phyloP scores from a whole-genome alignment of 345 rosid species.

The Brassica cretica region DNA sequence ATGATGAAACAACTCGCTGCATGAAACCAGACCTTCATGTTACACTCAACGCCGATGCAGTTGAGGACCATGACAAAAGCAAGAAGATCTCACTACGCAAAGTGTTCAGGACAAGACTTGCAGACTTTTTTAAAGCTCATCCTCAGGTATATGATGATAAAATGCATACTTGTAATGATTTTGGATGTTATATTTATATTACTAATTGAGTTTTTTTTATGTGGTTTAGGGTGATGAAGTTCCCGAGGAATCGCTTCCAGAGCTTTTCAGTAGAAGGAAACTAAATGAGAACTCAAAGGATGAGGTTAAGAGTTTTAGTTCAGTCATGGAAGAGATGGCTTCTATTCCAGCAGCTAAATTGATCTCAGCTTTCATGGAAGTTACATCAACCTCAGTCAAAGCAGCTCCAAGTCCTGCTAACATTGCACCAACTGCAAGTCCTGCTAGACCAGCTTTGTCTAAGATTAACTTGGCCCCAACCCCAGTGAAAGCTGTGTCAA shows the following conservation, averaged over 20 bases:
- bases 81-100: conserved; percentile 55
- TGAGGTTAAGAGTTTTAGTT: conserved; percentile 22
- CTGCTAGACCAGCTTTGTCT: not conserved
- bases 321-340: conserved; percentile 27
- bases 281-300: conserved; percentile 4
- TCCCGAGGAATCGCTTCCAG: conserved; percentile 76
- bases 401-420: not conserved
- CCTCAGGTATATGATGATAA: conserved; percentile 55
- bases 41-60: conserved; percentile 50
- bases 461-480: conserved; percentile 9
- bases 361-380: conserved; percentile 14
- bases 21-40: conserved; percentile 86
- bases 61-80: conserved; percentile 42
- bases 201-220: conserved; percentile 5
- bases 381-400: conserved; percentile 22
- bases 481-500: conserved; percentile 29
- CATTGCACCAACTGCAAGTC: not conserved
- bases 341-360: conserved; percentile 20
- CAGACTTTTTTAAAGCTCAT: conserved; percentile 54
- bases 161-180: not conserved
- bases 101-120: conserved; percentile 60
- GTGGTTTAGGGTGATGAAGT: conserved; percentile 65
- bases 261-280: conserved; percentile 53
- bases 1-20: conserved; percentile 68
- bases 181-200: no score